phyloP scores from a whole-genome alignment of 306 rosid species.

The Sechiopsis laciniata region DNA sequence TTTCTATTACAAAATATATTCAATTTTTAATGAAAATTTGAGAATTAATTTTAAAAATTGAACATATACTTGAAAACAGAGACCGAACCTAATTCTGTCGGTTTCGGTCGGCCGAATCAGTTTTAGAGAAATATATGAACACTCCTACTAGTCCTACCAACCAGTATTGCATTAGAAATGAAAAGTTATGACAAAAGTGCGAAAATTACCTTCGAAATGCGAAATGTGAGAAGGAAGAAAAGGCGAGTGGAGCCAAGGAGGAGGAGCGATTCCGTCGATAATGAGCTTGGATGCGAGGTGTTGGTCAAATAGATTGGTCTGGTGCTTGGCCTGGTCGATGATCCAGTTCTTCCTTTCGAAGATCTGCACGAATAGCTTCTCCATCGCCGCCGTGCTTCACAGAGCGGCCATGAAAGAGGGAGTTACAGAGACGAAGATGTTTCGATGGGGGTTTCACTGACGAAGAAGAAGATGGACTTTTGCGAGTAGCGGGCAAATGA shows the following conservation, averaged over 20 bases:
- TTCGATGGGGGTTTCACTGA: no score
- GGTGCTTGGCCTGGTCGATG: constrained; percentile 64
- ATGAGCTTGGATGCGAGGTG: constrained; percentile 68
- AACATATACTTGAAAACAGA: no score
- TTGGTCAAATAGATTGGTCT: constrained; percentile 55
- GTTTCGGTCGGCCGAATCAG: no score
- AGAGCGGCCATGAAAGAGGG: constrained; percentile 20
- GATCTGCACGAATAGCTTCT: constrained; percentile 67
- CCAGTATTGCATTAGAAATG: background rate
- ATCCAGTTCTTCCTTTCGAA: constrained; percentile 62
- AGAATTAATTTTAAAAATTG: no score
- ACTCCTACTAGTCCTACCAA: background rate
- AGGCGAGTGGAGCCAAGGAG: constrained; percentile 57
- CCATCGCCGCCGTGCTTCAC: constrained; percentile 46
- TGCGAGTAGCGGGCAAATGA: background rate
- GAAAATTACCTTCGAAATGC: constrained; percentile 38
- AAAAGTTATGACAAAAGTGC: background rate
- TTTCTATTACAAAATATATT: no score
- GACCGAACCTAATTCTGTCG: no score
- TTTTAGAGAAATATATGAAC: no score
- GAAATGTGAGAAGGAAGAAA: constrained; percentile 32
- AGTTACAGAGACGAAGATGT: background rate
- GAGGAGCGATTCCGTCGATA: constrained; percentile 69
- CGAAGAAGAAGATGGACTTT: no score
- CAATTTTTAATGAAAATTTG: no score